Conservation (phyloP, 768 basidiomycete genomes). For the Baorangia bicolor region DNA sequence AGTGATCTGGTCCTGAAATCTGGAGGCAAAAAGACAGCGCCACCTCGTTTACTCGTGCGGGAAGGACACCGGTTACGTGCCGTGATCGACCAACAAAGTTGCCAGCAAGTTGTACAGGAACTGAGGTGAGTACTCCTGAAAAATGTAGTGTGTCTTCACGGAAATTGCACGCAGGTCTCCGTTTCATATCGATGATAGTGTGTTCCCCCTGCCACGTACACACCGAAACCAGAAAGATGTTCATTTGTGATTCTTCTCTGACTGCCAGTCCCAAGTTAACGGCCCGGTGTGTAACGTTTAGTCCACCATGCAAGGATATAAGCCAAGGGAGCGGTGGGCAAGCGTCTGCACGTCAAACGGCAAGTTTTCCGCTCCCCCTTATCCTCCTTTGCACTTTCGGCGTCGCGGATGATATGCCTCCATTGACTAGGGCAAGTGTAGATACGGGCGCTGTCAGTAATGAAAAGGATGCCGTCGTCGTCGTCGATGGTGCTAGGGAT, state of each 20-base stretch:
- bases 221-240: neutral
- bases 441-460: neutral
- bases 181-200: neutral
- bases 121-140: too few species aligned
- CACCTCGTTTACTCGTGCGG: too few species aligned
- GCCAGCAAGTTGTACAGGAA: too few species aligned
- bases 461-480: conserved; percentile 12
- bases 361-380: neutral
- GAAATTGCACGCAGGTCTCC: too few species aligned
- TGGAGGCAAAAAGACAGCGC: too few species aligned
- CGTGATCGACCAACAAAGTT: too few species aligned
- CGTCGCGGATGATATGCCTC: conserved; percentile 6
- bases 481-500: neutral
- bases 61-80: too few species aligned
- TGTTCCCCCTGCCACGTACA: neutral
- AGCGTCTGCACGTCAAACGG: neutral
- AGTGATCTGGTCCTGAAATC: too few species aligned
- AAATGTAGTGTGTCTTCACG: too few species aligned
- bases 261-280: neutral
- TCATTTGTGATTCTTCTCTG: neutral
- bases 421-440: neutral
- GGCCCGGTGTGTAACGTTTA: neutral
- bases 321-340: too few species aligned
- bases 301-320: neutral
- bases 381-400: neutral